phyloP scores from a whole-genome alignment of 139 green algal species.

The Chlorella sp. region DNA sequence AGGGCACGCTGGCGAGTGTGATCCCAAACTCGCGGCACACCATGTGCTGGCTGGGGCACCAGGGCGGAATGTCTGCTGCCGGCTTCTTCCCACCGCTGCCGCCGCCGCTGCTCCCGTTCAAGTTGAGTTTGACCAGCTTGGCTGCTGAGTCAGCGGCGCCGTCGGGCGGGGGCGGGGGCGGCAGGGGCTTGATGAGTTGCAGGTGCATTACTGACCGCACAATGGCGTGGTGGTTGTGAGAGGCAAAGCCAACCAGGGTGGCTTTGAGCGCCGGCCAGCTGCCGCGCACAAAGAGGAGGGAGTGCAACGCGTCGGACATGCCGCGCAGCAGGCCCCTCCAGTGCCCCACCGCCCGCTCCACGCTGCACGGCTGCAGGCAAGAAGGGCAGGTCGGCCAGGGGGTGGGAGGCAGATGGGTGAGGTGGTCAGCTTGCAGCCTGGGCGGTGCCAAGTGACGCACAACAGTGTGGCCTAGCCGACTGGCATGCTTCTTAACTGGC shows the following conservation, averaged over 20 bases:
- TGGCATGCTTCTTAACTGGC: too few species aligned
- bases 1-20: neutral
- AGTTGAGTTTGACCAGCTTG: neutral
- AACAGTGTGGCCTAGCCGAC: too few species aligned
- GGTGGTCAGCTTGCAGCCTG: neutral
- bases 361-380: neutral
- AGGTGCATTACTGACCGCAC: conserved; percentile 68
- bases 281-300: conserved; percentile 39
- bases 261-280: conserved; percentile 58
- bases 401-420: neutral
- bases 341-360: conserved; percentile 52
- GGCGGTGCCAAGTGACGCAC: too few species aligned
- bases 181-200: conserved; percentile 43
- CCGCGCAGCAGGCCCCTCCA: conserved; percentile 59
- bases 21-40: conserved; percentile 47
- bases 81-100: neutral
- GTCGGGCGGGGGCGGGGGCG: neutral
- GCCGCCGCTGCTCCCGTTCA: neutral
- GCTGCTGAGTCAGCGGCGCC: neutral
- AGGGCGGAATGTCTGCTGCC: conserved; percentile 36
- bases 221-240: conserved; percentile 46
- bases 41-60: conserved; percentile 59
- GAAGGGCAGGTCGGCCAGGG: neutral
- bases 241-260: conserved; percentile 46
- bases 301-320: conserved; percentile 42